Percentiles rank a stretch among this genome's conserved stretches.
Evolutionary conservation across 2,329 filamentous ascomycete species (phyloP).

Genomic region (Verticillium tricorpus): DNA sequence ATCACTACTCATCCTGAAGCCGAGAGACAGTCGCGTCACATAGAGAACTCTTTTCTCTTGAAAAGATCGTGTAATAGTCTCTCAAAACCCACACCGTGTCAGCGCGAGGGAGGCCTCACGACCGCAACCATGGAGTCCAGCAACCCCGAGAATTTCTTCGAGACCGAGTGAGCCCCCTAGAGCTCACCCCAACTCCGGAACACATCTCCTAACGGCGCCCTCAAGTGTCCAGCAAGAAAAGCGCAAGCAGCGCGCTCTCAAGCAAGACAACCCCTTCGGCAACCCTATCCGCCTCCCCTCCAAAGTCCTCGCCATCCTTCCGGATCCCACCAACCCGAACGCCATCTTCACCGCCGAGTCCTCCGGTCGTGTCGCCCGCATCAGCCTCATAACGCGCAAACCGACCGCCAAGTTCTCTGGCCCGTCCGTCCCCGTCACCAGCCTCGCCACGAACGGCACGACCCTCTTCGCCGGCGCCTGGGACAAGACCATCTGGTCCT

Average conservation of each 20-base stretch:
- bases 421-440: conserved; percentile 75
- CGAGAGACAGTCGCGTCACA: neutral
- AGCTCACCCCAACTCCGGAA: conserved; percentile 14
- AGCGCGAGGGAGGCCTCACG: too few species aligned
- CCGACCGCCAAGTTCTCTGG: conserved; percentile 53
- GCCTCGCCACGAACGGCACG: conserved; percentile 60
- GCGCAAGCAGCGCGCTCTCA: conserved; percentile 42
- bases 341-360: conserved; percentile 80
- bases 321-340: conserved; percentile 58
- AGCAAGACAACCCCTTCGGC: conserved; percentile 73
- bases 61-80: too few species aligned
- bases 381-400: conserved; percentile 29
- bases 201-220: conserved; percentile 13
- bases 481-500: conserved; percentile 91
- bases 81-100: too few species aligned
- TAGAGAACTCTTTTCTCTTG: neutral
- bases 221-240: conserved; percentile 7
- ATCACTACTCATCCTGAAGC: neutral
- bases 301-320: conserved; percentile 73
- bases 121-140: conserved; percentile 55
- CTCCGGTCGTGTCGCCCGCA: conserved; percentile 69
- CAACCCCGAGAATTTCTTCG: conserved; percentile 82
- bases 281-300: conserved; percentile 75
- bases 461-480: conserved; percentile 84
- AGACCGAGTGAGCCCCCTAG: conserved; percentile 68